These are phyloP conservation scores for Pichia sp. DNA, from an alignment of 1,139 yeast species.

Conservation along the genomic window DNA sequence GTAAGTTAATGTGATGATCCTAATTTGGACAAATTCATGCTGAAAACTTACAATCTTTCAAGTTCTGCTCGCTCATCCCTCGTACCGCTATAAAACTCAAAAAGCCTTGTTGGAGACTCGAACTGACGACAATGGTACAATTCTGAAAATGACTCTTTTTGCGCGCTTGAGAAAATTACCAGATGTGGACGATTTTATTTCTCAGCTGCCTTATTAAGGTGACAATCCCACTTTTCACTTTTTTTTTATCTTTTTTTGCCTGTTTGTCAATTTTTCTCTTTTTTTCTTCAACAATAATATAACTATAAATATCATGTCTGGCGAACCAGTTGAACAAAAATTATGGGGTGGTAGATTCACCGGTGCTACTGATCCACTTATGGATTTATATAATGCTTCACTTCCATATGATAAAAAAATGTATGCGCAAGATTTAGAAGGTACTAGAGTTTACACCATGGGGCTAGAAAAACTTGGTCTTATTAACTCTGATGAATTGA, in stretches of 20 bases:
- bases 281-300: too few relatives aligned
- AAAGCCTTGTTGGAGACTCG: background rate
- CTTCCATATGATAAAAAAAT: constrained; percentile 90
- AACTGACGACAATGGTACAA: background rate
- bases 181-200: background rate
- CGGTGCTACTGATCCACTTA: constrained; percentile 91
- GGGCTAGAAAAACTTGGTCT: constrained; percentile 79
- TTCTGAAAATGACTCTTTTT: background rate
- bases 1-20: background rate
- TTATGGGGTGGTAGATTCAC: constrained; percentile 99
- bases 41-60: background rate
- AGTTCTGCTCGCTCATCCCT: background rate
- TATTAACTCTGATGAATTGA: constrained; percentile 62
- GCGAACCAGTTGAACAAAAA: constrained; percentile 38
- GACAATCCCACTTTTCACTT: background rate
- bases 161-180: background rate
- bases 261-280: background rate
- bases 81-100: background rate
- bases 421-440: constrained; percentile 91
- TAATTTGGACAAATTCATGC: background rate
- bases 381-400: constrained; percentile 96
- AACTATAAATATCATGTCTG: background rate
- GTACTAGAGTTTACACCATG: constrained; percentile 86
- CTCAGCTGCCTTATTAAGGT: background rate
- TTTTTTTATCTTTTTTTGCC: background rate